phyloP scores from a whole-genome alignment of 2,329 filamentous ascomycete species.

The Alternaria sp. region DNA sequence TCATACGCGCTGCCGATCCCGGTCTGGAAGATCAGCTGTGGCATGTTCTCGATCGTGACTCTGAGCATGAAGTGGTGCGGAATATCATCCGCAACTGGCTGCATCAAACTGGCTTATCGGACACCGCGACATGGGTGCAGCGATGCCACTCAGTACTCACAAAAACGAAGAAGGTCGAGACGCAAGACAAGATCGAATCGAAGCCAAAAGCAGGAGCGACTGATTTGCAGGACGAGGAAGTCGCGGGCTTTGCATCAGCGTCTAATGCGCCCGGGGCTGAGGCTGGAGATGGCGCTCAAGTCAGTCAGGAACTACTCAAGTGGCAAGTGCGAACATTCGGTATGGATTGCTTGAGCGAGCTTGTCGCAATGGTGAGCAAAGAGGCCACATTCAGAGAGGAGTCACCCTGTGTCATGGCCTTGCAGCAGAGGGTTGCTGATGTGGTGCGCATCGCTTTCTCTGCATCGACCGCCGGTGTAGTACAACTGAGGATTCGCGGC shows the following conservation, averaged over 20 bases:
- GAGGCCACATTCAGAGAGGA: constrained; percentile 80
- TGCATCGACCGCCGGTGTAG: constrained; percentile 90
- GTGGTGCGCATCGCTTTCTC: constrained; percentile 97
- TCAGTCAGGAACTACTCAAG: constrained; percentile 81
- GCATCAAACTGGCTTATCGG: constrained; percentile 80
- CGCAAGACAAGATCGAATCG: constrained; percentile 56
- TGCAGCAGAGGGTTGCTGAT: constrained; percentile 86
- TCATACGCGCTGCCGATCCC: constrained; percentile 74
- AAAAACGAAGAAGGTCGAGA: constrained; percentile 77
- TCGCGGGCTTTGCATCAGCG: constrained; percentile 89
- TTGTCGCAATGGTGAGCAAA: constrained; percentile 79
- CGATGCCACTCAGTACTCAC: constrained; percentile 88
- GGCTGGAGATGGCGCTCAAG: constrained; percentile 46
- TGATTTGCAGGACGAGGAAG: constrained; percentile 95
- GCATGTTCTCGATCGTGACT: constrained; percentile 81
- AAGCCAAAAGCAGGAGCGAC: constrained; percentile 62
- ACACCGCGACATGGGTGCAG: constrained; percentile 85
- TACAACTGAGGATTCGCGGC: constrained; percentile 88
- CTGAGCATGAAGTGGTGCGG: constrained; percentile 78
- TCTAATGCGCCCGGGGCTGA: constrained; percentile 61
- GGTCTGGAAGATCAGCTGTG: constrained; percentile 91
- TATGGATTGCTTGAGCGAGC: constrained; percentile 84
- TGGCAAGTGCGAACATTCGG: constrained; percentile 97
- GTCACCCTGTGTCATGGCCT: constrained; percentile 74
- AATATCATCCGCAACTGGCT: constrained; percentile 94